Conservation (phyloP, 2,329 filamentous ascomycete genomes). For the Scorias spongiosa region DNA sequence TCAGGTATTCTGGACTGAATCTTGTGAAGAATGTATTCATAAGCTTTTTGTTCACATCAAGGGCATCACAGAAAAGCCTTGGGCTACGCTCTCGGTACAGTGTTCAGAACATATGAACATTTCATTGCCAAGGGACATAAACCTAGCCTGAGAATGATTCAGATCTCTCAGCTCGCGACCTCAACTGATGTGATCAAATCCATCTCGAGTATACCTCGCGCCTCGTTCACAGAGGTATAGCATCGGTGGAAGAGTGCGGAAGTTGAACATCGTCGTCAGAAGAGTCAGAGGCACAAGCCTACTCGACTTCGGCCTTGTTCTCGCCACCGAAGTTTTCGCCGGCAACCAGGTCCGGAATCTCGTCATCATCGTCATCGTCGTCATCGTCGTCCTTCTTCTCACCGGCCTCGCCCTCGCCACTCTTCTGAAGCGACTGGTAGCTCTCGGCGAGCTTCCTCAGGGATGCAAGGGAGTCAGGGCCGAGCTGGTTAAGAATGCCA, state of each 20-base stretch:
- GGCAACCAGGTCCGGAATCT: conserved; percentile 93
- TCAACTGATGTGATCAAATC: too few relatives aligned
- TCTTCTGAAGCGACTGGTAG: conserved; percentile 99
- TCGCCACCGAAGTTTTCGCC: conserved; percentile 79
- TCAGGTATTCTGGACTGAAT: too few relatives aligned
- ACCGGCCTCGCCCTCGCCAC: conserved; percentile 61
- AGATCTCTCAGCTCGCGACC: not conserved
- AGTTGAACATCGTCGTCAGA: not conserved
- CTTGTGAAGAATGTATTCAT: not conserved
- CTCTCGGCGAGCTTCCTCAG: conserved; percentile 97
- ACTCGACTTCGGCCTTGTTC: conserved; percentile 74
- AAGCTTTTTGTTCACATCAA: not conserved
- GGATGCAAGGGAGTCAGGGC: conserved; percentile 91
- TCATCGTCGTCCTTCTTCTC: conserved; percentile 56
- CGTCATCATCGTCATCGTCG: conserved; percentile 64
- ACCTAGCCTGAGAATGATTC: not conserved
- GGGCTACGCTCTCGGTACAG: not conserved
- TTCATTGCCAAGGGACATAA: not conserved
- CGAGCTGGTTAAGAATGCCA: conserved; percentile 98
- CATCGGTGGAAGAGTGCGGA: too few relatives aligned
- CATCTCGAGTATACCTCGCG: too few relatives aligned
- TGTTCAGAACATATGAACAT: not conserved
- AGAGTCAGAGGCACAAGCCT: conserved; percentile 20
- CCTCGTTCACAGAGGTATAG: too few relatives aligned
- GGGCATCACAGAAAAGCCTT: not conserved